A percentile compares a stretch with the other conserved stretches of the same genome.
Evolutionary conservation across 371 early-diverging fungal genomes (phyloP).

Genomic region (Encephalitozoon romaleae): DNA sequence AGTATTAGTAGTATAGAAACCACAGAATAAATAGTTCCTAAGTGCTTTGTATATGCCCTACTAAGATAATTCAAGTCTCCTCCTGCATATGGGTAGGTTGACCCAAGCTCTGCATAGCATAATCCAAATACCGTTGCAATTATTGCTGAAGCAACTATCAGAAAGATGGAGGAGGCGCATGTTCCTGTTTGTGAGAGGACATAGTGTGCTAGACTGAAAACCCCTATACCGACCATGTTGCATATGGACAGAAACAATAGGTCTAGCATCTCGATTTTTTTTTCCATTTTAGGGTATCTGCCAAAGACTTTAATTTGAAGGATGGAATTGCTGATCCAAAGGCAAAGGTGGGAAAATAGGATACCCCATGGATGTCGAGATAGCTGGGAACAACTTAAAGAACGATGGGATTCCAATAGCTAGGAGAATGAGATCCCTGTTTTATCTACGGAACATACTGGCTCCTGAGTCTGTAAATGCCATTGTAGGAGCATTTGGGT

Average conservation of each 20-base stretch:
- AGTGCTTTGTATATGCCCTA: slow-evolving; percentile 5
- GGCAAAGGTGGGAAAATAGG: not conserved
- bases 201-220: not conserved
- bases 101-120: slow-evolving; percentile 47
- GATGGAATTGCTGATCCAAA: not conserved
- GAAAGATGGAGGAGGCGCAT: not conserved
- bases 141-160: not conserved
- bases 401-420: slow-evolving; percentile 21
- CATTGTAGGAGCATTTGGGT: slow-evolving; percentile 67
- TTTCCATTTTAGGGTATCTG: not conserved
- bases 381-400: not conserved
- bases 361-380: not conserved
- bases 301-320: not conserved
- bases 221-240: slow-evolving; percentile 18
- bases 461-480: slow-evolving; percentile 67
- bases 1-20: slow-evolving; percentile 17
- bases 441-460: slow-evolving; percentile 76
- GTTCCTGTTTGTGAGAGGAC: not conserved
- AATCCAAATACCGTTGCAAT: slow-evolving; percentile 17
- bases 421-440: slow-evolving; percentile 68
- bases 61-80: slow-evolving; percentile 29
- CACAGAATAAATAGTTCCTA: not conserved
- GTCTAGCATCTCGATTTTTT: not conserved
- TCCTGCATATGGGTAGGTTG: slow-evolving; percentile 32
- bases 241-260: slow-evolving; percentile 6